Conservation (phyloP, 2,329 filamentous ascomycete genomes). For the Macrophomina pseudophaseolina region DNA sequence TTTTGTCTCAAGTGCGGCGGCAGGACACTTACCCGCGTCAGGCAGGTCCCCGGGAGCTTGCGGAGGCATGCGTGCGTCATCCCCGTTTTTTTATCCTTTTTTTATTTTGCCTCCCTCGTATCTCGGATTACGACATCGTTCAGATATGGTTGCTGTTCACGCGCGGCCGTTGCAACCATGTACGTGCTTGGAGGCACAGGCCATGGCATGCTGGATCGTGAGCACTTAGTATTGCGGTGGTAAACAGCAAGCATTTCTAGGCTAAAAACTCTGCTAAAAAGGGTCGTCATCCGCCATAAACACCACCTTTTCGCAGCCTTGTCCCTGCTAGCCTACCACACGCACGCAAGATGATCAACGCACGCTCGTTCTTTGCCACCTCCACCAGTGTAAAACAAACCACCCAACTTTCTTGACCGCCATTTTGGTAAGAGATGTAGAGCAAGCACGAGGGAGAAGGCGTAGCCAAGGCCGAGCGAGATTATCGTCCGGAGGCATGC, state of each 20-base stretch:
- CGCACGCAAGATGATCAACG: conserved; percentile 24
- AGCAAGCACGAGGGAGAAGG: conserved; percentile 27
- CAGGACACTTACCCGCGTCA: not conserved
- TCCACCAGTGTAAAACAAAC: conserved; percentile 26
- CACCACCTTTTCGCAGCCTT: conserved; percentile 24
- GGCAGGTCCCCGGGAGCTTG: conserved; percentile 4
- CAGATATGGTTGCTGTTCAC: not conserved
- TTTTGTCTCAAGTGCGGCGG: not conserved
- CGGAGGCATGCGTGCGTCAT: not conserved
- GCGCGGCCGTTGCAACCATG: not conserved
- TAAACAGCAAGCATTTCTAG: conserved; percentile 26
- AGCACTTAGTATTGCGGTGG: conserved; percentile 20
- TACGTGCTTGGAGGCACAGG: not conserved
- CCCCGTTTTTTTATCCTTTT: not conserved
- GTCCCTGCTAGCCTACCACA: conserved; percentile 22
- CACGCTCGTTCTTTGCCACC: conserved; percentile 24
- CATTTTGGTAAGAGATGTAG: conserved; percentile 27
- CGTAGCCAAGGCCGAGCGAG: conserved; percentile 20
- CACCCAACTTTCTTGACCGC: conserved; percentile 26
- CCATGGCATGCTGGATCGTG: not conserved
- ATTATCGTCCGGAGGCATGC: conserved; percentile 22
- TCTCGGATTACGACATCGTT: not conserved
- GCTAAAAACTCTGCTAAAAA: conserved; percentile 25
- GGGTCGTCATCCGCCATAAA: conserved; percentile 23
- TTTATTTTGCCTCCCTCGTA: not conserved